These are phyloP conservation scores for Afroboletus lepidellus DNA, from an alignment of 1,284 basidiomycete species.

Conservation along the genomic window DNA sequence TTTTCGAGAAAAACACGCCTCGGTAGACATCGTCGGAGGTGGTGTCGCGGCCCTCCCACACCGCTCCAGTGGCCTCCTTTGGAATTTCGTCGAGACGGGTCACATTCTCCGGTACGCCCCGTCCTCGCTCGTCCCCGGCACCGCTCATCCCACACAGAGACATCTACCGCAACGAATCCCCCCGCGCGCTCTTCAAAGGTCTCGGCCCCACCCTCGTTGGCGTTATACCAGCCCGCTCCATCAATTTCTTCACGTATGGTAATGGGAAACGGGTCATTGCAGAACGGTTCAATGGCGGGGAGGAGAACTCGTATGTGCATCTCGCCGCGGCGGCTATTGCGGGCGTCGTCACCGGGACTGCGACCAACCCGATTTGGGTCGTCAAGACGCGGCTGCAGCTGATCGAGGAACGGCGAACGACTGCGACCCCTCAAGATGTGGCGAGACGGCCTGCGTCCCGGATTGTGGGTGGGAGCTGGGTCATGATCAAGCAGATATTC, in stretches of 20 bases:
- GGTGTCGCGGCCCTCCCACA: constrained; percentile 44
- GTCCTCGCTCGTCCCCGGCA: background rate
- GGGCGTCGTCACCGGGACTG: constrained; percentile 83
- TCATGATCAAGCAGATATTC: constrained; percentile 72
- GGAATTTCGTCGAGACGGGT: constrained; percentile 94
- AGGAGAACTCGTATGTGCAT: constrained; percentile 86
- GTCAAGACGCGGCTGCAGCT: constrained; percentile 95
- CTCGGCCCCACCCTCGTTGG: constrained; percentile 94
- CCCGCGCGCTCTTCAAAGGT: constrained; percentile 90
- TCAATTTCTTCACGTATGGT: constrained; percentile 98
- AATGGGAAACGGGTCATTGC: constrained; percentile 94
- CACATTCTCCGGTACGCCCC: constrained; percentile 79
- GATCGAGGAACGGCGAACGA: constrained; percentile 32
- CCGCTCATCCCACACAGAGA: constrained; percentile 52
- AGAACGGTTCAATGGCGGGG: constrained; percentile 75
- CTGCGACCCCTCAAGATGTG: background rate
- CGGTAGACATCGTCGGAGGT: constrained; percentile 43
- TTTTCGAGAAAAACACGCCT: constrained; percentile 63
- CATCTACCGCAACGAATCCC: constrained; percentile 89
- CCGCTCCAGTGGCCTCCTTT: constrained; percentile 60
- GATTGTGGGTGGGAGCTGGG: constrained; percentile 54
- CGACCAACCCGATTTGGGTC: constrained; percentile 98
- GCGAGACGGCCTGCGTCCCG: constrained; percentile 13
- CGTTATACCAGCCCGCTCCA: constrained; percentile 91
- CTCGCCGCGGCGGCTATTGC: constrained; percentile 85